Conservation (phyloP, 2,329 filamentous ascomycete species). For the Exophiala bonariae region DNA sequence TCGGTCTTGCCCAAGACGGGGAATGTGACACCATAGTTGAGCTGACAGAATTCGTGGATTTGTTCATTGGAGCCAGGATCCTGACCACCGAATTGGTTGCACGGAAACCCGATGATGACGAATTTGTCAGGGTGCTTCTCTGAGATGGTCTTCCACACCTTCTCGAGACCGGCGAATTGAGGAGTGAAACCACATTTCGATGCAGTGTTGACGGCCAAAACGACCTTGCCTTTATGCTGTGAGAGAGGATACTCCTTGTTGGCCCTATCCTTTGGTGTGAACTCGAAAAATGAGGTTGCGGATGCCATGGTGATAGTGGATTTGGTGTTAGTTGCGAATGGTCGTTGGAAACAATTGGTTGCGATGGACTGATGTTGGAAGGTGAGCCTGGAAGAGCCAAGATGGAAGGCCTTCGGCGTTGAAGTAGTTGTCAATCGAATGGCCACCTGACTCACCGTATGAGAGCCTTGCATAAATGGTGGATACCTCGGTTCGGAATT, state of each 20-base stretch:
- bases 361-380: not conserved
- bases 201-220: constrained; percentile 95
- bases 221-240: constrained; percentile 83
- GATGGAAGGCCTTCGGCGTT: not conserved
- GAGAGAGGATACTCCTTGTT: constrained; percentile 70
- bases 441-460: not conserved
- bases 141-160: constrained; percentile 77
- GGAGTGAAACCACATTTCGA: constrained; percentile 99
- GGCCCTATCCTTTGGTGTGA: constrained; percentile 78
- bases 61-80: constrained; percentile 82
- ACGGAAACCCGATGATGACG: constrained; percentile 89
- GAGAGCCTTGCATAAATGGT: not conserved
- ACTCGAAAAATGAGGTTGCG: constrained; percentile 75
- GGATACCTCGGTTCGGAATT: not conserved
- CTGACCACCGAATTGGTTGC: constrained; percentile 94
- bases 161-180: constrained; percentile 88
- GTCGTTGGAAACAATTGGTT: not conserved
- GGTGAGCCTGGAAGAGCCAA: not conserved
- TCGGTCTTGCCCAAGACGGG: constrained; percentile 89
- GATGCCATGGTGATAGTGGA: constrained; percentile 57
- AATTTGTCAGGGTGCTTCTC: constrained; percentile 73
- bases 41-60: constrained; percentile 80
- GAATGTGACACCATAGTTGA: constrained; percentile 94
- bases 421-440: not conserved
- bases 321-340: not conserved